Base-by-base conservation (phyloP, 2,329 filamentous ascomycete species). In the Diaporthe longicolla region DNA sequence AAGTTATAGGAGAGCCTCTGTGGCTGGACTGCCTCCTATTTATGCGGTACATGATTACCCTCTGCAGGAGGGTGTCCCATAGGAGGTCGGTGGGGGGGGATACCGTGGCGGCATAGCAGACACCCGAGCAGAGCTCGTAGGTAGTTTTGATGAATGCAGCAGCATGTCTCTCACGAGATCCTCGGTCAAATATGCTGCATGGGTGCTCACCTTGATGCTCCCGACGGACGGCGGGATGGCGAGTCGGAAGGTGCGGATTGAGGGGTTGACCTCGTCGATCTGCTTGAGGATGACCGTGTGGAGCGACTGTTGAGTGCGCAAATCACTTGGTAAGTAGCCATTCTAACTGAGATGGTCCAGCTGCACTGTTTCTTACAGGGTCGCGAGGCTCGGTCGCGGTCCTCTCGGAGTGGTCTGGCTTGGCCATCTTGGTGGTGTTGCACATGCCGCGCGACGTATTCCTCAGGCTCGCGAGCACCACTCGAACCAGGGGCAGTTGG, bases 311-410 rank as follows among this genome's bases (percentile, higher is more conserved):
- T 13, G 17, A 19, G 5, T 0, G 35, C 40, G 40, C 26, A 8
- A 17, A 17, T 0, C 19, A 55, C 11, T 4, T n/a, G 40, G 24
- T n/a, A n/a, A 37, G 35, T 17, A 43, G 7, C 26, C 24, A 50
- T 24, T 57, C 54, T 10, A 3, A 13, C 24, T 57, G 58, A 17
- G n/a, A 21, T 35, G 26, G n/a, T 43, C 17, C 32, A n/a, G 45
- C n/a, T 21, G 5, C 24, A 35, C 19, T 26, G 19, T 61, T 59
- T n/a, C 78, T 70, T 79, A 89, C 89, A 75, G 89, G 84, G 73
- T 93, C 90, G 73, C 95, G 91, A 55, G 93, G 93, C 80, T 97
- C 93, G 52, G 88, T 83, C 4, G 93, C 92, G 15, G 95, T 97
- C 70, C 94, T 89, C 77, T 95, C 89, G 74, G 93, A 85, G 79